Evolutionary conservation across 2,329 filamentous ascomycete genomes (phyloP), one percentile per base, ranked within the genome.

Genomic region (Drechslera avenae): DNA sequence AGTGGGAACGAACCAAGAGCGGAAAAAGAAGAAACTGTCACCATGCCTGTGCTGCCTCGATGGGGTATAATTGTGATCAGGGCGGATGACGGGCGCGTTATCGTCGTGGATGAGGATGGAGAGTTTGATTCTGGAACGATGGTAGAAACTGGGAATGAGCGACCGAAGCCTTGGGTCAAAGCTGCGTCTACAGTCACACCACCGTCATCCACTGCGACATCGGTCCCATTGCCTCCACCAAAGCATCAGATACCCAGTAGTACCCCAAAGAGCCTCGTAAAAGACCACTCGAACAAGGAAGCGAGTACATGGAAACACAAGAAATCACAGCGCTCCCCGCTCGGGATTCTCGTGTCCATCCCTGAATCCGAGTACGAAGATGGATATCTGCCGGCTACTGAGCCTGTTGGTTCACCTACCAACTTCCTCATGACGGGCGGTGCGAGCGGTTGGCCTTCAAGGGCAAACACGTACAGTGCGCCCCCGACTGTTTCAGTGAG

Each of bases 61-160:
- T 66, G 58, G 59, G 64, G 62, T 0, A 57, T 48, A 0, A 69
- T 69, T 39, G 46, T 72, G 4, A 66, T 71, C 28, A 57, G 59
- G 31, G 52, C 39, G 1, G 49, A 60, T 1, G 53, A 66, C 39
- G 66, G 66, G n/a, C 28, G 63, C 17, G 62, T 71, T 5, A 48
- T 68, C 16, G 41, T 71, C 12, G 56, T 71, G n/a, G 67, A 64
- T 26, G 33, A 46, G 8, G 52, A 63, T 10, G 66, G 60, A 1
- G 66, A 64, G 35, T 67, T 57, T 45, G 68, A 71, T 40, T 66
- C 64, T 19, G 66, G 65, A 7, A 19, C 32, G 13, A 35, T 14
- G 16, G 18, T 36, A 18, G 18, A 49, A 14, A 14, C 40, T 33
- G 18, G 8, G 13, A 23, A 17, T n/a, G 32, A 56, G 17, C 34